Base-by-base conservation (phyloP, 2,329 filamentous ascomycete genomes). In the Aureobasidium zeae region DNA sequence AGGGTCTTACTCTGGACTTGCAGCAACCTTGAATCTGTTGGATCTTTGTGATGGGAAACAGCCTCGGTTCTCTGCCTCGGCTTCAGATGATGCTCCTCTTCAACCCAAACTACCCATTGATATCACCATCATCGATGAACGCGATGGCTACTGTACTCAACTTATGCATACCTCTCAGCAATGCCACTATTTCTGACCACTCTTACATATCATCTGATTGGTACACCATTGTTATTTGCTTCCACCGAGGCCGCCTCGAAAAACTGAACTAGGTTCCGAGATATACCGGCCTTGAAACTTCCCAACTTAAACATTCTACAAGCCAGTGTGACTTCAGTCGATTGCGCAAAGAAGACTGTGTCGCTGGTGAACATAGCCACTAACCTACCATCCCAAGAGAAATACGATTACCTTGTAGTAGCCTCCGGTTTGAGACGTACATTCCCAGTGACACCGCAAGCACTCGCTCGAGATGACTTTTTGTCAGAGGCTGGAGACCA, bases 81-180 rank as follows among this genome's bases (percentile, higher is more conserved):
- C 37, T 6, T 5, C 28, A 9, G 20, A 25, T 17, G 37, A 22
- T 4, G 10, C 5, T n/a, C 65, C 67, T 38, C 57, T 45, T 15
- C 51, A 33, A 10, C 15, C 24, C 31, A 47, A 47, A 34, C 53
- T 48, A 38, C 54, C 47, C 37, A 62, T 85, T 11, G 73, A 86
- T 26, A 78, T 88, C 38, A 86, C 81, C 16, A 72, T 88, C 16
- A 77, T 85, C 17, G 83, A 88, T 54, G 81, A 87, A 60, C 69
- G 81, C n/a, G 83, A 88, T 66, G 84, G 84, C n/a, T 87, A 78
- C 59, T 87, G 83, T 87, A 67, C 53, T 79, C 51, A 31, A 48
- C 29, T 19, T 20, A 43, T 42, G 45, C 42, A 26, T 3, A 19
- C 34, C 12, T 34, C 25, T 8, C 3, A 7, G 12, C 8, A 19